Conservation (phyloP, 495 filamentous ascomycete genomes). For the Hypoxylon fragiforme region DNA sequence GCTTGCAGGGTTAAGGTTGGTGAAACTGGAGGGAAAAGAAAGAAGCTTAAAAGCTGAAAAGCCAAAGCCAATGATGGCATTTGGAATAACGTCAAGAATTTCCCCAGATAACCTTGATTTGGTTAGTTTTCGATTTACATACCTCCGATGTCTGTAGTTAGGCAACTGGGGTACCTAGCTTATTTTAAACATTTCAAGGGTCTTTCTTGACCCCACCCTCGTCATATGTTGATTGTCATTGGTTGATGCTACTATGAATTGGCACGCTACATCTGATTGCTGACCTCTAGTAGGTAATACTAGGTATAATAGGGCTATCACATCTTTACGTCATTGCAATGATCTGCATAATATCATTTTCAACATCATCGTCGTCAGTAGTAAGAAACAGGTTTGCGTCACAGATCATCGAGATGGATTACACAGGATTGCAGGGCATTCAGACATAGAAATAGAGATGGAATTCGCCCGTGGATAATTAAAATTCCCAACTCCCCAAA, state of each 20-base stretch:
- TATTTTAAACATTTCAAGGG: slow-evolving; percentile 14
- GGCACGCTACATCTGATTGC: too few species aligned
- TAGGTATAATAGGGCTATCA: too few species aligned
- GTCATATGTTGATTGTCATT: slow-evolving; percentile 18
- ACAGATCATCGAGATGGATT: slow-evolving; percentile 20
- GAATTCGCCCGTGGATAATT: background rate
- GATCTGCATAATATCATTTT: slow-evolving; percentile 27
- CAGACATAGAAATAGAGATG: slow-evolving; percentile 16
- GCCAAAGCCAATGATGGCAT: slow-evolving; percentile 19
- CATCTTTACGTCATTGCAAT: slow-evolving; percentile 22
- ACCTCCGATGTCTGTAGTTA: too few species aligned
- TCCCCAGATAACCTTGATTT: background rate
- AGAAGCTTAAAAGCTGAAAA: too few species aligned
- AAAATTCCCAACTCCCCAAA: too few species aligned
- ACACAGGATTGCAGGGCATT: slow-evolving; percentile 4
- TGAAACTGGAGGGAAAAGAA: background rate
- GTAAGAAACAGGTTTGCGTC: slow-evolving; percentile 30
- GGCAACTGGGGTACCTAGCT: too few species aligned
- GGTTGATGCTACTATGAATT: too few species aligned
- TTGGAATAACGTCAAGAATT: slow-evolving; percentile 8
- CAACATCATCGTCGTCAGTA: slow-evolving; percentile 9
- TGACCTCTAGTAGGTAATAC: too few species aligned
- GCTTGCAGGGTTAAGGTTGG: background rate
- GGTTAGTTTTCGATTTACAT: background rate
- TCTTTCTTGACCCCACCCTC: slow-evolving; percentile 14